Evolutionary conservation across 2,329 filamentous ascomycete genomes (phyloP).

Genomic region (Endoconidiophora polonica): DNA sequence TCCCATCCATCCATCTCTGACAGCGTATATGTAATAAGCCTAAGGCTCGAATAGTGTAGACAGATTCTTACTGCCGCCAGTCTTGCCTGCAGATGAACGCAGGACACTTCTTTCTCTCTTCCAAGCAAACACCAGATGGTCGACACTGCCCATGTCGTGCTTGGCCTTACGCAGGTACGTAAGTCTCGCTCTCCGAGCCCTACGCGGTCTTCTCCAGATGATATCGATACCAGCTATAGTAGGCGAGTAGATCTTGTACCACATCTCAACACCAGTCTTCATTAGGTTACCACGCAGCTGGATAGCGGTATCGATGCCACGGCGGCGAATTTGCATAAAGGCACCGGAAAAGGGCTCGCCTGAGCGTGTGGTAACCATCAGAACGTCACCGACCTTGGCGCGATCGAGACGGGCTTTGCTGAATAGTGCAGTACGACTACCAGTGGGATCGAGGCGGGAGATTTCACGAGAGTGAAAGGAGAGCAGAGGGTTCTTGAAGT

Average conservation of each 20-base stretch:
- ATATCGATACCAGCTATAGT: conserved; percentile 84
- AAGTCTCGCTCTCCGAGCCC: conserved; percentile 70
- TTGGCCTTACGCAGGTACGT: conserved; percentile 81
- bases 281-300: conserved; percentile 75
- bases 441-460: conserved; percentile 63
- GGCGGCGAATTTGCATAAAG: conserved; percentile 68
- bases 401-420: conserved; percentile 58
- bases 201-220: conserved; percentile 70
- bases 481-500: conserved; percentile 41
- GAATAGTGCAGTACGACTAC: conserved; percentile 69
- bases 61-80: conserved; percentile 11
- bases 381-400: conserved; percentile 72
- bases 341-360: conserved; percentile 84
- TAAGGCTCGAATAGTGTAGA: conserved; percentile 14
- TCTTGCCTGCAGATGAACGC: conserved; percentile 15
- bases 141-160: conserved; percentile 76
- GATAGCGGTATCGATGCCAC: conserved; percentile 80
- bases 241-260: conserved; percentile 88
- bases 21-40: neutral
- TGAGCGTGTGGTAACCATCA: conserved; percentile 66
- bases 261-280: conserved; percentile 85
- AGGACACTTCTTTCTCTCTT: conserved; percentile 29
- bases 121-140: conserved; percentile 50
- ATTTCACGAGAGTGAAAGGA: conserved; percentile 54
- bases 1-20: neutral